These are phyloP conservation scores for Xylariaceae sp. DNA, from an alignment of 2,329 filamentous ascomycete species.

Conservation along the genomic window DNA sequence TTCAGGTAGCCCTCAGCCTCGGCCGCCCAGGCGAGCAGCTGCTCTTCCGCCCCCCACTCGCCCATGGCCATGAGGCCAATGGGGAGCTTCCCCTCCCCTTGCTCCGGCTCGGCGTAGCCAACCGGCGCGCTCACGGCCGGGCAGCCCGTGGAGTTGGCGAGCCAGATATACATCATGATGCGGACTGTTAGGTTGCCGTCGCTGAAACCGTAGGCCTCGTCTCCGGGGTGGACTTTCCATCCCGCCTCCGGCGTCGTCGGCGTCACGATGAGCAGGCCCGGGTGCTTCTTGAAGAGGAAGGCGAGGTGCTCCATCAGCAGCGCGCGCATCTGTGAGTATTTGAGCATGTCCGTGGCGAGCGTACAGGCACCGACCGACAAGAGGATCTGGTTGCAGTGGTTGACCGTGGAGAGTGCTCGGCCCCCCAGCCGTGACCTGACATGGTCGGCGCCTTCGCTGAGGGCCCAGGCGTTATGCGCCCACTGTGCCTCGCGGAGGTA, in stretches of 20 bases:
- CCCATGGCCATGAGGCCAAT: conserved; percentile 68
- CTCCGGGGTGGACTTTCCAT: conserved; percentile 67
- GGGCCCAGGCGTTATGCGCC: conserved; percentile 78
- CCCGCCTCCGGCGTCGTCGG: conserved; percentile 79
- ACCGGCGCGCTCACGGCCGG: conserved; percentile 78
- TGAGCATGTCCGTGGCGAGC: conserved; percentile 71
- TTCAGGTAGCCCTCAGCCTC: conserved; percentile 64
- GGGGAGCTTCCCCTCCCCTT: conserved; percentile 64
- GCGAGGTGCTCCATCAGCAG: conserved; percentile 61
- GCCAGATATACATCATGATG: conserved; percentile 85
- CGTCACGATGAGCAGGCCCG: conserved; percentile 78
- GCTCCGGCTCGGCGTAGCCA: conserved; percentile 67
- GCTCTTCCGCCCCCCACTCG: conserved; percentile 71
- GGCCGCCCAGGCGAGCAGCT: conserved; percentile 63
- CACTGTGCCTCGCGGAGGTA: conserved; percentile 73
- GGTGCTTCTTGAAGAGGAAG: conserved; percentile 65
- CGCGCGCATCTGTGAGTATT: conserved; percentile 74
- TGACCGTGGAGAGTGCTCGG: conserved; percentile 59
- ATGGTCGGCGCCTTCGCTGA: conserved; percentile 68
- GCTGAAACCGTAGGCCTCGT: conserved; percentile 72
- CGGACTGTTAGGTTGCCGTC: conserved; percentile 76
- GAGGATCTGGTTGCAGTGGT: conserved; percentile 72
- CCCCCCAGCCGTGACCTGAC: conserved; percentile 51
- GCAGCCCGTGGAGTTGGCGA: conserved; percentile 82
- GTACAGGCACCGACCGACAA: conserved; percentile 69